Conservation (phyloP, 306 rosid species). For the Rubus parviflorus region DNA sequence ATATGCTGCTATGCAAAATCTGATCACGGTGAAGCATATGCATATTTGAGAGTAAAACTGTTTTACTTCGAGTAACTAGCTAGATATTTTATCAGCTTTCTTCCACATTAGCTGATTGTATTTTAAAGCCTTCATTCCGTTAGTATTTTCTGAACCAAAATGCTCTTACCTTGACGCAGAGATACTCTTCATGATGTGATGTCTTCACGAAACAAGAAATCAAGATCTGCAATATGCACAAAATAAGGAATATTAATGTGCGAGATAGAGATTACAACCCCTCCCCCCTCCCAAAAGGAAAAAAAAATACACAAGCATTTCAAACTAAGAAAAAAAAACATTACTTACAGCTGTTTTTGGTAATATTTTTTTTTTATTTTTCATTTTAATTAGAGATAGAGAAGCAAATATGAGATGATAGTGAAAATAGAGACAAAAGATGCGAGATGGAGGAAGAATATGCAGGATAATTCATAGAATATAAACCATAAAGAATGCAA, state of each 20-base stretch:
- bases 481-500: too few relatives aligned
- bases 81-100: slow-evolving; percentile 1
- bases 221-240: slow-evolving; percentile 58
- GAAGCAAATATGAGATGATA: too few relatives aligned
- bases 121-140: neutral
- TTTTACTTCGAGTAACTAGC: neutral
- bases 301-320: too few relatives aligned
- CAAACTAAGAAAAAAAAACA: too few relatives aligned
- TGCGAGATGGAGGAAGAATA: too few relatives aligned
- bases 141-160: slow-evolving; percentile 17
- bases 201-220: slow-evolving; percentile 95
- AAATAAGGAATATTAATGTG: slow-evolving; percentile 5
- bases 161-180: slow-evolving; percentile 79
- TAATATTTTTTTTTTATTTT: too few relatives aligned
- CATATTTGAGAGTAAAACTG: neutral
- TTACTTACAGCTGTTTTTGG: too few relatives aligned
- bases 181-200: slow-evolving; percentile 86
- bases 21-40: neutral
- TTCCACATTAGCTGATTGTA: neutral
- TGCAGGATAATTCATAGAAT: too few relatives aligned
- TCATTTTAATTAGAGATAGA: too few relatives aligned
- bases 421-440: too few relatives aligned
- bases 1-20: neutral
- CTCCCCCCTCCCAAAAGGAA: neutral
- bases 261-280: neutral